Base-by-base conservation (phyloP, 2,329 filamentous ascomycete genomes). In the Dactylellina parvicollis region DNA sequence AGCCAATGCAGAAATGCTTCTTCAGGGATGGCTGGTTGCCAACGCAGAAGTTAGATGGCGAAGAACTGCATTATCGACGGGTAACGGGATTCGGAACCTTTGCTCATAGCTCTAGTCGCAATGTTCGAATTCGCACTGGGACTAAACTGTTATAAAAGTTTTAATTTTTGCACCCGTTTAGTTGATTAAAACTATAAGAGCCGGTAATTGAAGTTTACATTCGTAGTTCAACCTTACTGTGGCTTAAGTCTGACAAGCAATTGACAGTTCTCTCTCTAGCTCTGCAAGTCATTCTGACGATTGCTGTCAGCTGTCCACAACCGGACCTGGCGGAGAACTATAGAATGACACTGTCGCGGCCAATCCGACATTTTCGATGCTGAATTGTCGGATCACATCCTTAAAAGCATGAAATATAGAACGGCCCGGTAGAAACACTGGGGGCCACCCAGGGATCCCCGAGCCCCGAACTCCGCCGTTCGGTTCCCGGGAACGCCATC, bases 281-380 rank as follows among this genome's bases (percentile, higher is more conserved):
- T 38, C 20, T 61, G 44, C 30, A 40, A 61, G 56, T 38, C 44
- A 61, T 61, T 14, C 54, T 10, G n/a, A 47, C 44, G 40, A 46
- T 14, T 16, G n/a, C n/a, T n/a, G n/a, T n/a, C n/a, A 32, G 18
- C 44, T 30, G 22, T 16, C 46, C 59, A 52, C 32, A 52, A 10
- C 34, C 28, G 16, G 28, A 3, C 16, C 14, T 50, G 16, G 56
- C 40, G 52, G 30, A 26, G 38, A 30, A 59, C 14, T 46, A 26
- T 4, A 24, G 18, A 36, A 34, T n/a, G 16, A 16, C 8, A 54
- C 26, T 26, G 47, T 64, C 36, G 59, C 47, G 32, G 34, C 32
- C 9, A 64, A 55, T 55, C 47, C 42, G 47, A 64, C 59, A 26
- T 28, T 42, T 22, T 44, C 46, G 18, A 20, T 64, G 38, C 34